Base-by-base conservation (phyloP, 202 grass and related monocot species). In the Panicum hallii region DNA sequence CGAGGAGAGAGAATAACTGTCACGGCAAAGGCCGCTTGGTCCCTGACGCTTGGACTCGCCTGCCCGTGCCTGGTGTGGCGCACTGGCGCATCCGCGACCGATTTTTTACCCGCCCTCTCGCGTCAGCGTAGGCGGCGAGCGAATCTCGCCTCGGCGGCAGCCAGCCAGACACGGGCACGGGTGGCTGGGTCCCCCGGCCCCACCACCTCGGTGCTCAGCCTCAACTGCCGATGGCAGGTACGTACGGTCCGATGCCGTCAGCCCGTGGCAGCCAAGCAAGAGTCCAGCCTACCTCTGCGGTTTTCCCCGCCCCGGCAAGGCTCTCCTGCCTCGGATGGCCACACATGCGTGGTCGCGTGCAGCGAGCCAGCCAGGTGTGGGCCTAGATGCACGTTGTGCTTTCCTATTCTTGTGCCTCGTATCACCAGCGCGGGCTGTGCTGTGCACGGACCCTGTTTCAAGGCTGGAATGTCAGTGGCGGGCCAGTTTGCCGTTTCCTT, bases 1-100 rank as follows among this genome's bases (percentile, higher is more conserved):
- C 45, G 45, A 47, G 45, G 55, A 54, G 36, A 63, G 46, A 62
- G 79, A 84, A 80, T 79, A 67, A 80, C 56, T 74, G 68, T 23
- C 49, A 34, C 13, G 46, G 53, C 79, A 60, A 20, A n/a, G 53
- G 54, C 36, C 57, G 19, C 62, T 63, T 26, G 65, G 73, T 44
- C 30, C 60, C 20, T 23, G 3, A 15, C 63, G 63, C 41, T 66
- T 40, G 63, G 65, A 67, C 65, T 67, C 65, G 38, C 38, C 64
- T 43, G 38, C 16, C 34, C 11, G 1, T 5, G 66, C 30, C 9
- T 0, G n/a, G 66, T 22, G 66, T 9, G 40, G 12, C 17, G 2
- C 1, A 26, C 26, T n/a, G 26, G 26, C 26, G 26, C 26, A 26
- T 26, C 26, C 26, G 26, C 43, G 41, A 5, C 61, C 78, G 63